phyloP scores from a whole-genome alignment of 2,329 filamentous ascomycete species.

The Talaromyces marneffei region DNA sequence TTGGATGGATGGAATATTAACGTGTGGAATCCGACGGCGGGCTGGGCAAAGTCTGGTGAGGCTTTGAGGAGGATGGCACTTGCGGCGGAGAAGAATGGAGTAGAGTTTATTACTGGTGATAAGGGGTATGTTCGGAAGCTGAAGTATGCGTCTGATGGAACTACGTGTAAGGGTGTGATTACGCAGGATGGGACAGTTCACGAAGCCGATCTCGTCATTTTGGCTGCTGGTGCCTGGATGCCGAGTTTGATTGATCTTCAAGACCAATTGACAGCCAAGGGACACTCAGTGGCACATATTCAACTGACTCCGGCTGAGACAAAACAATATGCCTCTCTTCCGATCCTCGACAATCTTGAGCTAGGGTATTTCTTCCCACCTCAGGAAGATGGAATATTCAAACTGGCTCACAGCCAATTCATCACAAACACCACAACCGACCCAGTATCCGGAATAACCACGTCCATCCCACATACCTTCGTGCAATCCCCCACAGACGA shows the following conservation, averaged over 20 bases:
- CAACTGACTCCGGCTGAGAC: slow-evolving; percentile 48
- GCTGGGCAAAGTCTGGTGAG: slow-evolving; percentile 49
- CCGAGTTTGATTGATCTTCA: slow-evolving; percentile 45
- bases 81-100: slow-evolving; percentile 41
- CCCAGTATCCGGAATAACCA: slow-evolving; percentile 2
- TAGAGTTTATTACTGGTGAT: slow-evolving; percentile 22
- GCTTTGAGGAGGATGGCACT: slow-evolving; percentile 43
- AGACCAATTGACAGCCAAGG: slow-evolving; percentile 52
- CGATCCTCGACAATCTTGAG: slow-evolving; percentile 42
- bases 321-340: slow-evolving; percentile 45
- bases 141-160: background rate
- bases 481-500: slow-evolving; percentile 7
- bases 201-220: slow-evolving; percentile 49
- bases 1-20: slow-evolving; percentile 14
- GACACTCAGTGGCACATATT: slow-evolving; percentile 55
- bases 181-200: slow-evolving; percentile 44
- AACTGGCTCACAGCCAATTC: slow-evolving; percentile 57
- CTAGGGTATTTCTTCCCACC: slow-evolving; percentile 12
- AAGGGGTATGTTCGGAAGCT: slow-evolving; percentile 6
- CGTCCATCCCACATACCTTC: slow-evolving; percentile 7
- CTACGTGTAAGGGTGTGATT: slow-evolving; percentile 37
- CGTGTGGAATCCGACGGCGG: slow-evolving; percentile 44
- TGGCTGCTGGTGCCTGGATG: slow-evolving; percentile 54
- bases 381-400: slow-evolving; percentile 45
- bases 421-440: slow-evolving; percentile 47